Conservation (phyloP, 2,329 filamentous ascomycete genomes). For the Fusarium clavum region DNA sequence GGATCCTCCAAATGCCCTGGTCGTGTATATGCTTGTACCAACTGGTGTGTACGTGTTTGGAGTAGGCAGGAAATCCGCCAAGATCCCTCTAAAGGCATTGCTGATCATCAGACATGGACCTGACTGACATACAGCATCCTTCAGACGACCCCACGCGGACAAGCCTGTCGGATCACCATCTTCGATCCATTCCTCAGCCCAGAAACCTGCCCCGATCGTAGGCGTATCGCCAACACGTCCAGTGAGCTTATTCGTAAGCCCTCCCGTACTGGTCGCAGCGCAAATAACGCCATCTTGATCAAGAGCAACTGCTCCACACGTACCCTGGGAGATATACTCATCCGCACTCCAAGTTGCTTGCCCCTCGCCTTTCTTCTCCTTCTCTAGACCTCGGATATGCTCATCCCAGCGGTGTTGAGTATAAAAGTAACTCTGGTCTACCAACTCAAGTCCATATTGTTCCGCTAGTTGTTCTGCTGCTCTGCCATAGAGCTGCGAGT, state of each 20-base stretch:
- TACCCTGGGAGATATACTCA: conserved; percentile 83
- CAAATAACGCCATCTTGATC: conserved; percentile 81
- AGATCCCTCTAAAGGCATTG: conserved; percentile 58
- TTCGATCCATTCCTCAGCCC: conserved; percentile 85
- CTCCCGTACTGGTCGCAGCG: conserved; percentile 75
- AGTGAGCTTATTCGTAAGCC: conserved; percentile 88
- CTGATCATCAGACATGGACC: conserved; percentile 40
- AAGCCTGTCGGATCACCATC: conserved; percentile 51
- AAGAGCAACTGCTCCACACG: conserved; percentile 83
- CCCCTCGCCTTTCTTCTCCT: conserved; percentile 57
- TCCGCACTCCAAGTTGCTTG: conserved; percentile 67
- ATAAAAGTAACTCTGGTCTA: conserved; percentile 79
- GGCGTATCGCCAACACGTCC: conserved; percentile 90
- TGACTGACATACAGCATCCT: conserved; percentile 5
- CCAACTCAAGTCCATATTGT: conserved; percentile 76
- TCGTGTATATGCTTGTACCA: conserved; percentile 30
- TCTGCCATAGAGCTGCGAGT: conserved; percentile 75
- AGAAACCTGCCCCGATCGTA: conserved; percentile 85
- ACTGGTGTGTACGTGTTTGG: conserved; percentile 56
- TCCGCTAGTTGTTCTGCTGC: conserved; percentile 76
- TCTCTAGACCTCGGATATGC: conserved; percentile 70
- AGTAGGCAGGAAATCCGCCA: conserved; percentile 71
- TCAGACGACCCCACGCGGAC: conserved; percentile 31
- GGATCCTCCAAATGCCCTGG: conserved; percentile 69
- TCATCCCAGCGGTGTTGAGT: conserved; percentile 84